Base-by-base conservation (phyloP, 148 eudicot genomes). In the Vaccinium vitisidaea region DNA sequence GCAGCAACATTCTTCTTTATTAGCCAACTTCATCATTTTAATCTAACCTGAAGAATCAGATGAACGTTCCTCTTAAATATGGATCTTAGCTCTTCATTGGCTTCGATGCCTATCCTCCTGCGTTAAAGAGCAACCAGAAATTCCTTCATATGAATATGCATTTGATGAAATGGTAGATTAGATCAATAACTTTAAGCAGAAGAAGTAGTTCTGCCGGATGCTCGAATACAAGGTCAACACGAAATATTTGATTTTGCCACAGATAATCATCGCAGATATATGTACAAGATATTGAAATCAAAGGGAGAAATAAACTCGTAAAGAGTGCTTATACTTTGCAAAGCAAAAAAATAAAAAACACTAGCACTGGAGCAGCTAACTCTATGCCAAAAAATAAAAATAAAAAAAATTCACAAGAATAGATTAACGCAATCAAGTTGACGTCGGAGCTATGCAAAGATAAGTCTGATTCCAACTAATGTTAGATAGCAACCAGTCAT, bases 81-180 rank as follows among this genome's bases (percentile, higher is more conserved):
- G 71, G 97, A 85, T 61, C 97, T 90, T 39, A 96, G 91, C 91
- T 96, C 97, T 84, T 96, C 98, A 75, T 93, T 96, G 56, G 99
- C 99, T 92, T 94, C 99, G 27, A 93, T 65, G 53, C 96, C 97
- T 52, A 96, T 94, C 86, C 98, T 93, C 92, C 97, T 96, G 87
- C 58, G 53, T 58, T 25, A 63, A 79, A 55, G n/a, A 74, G 3
- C 48, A 82, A 48, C 14, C 36, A 59, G 12, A 36, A 39, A 55
- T 54, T 83, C 55, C 55, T 11, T 15, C 8, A 16, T 23, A 30
- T 70, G 36, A 69, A 32, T 73, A 53, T 15, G 49, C 53, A 79
- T 71, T 75, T 85, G 71, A 73, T 70, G 53, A 32, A 50, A 52
- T 18, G 32, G 36, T 36, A 36, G 39, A 32, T 32, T 7, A 18